phyloP scores from a whole-genome alignment of 1,284 basidiomycete species.

The Austroboletus niveus region DNA sequence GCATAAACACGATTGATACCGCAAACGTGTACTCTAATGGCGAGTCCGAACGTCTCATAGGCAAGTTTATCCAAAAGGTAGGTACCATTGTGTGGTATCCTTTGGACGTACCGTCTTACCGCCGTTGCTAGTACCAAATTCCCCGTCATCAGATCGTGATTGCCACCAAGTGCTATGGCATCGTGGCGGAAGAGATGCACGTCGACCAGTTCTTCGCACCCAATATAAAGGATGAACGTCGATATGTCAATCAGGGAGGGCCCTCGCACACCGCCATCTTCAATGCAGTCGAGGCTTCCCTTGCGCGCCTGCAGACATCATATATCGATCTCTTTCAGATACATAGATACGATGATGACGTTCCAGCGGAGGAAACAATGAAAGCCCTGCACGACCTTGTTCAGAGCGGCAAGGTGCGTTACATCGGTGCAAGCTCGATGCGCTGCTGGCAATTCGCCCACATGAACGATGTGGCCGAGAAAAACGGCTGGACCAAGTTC shows the following conservation, averaged over 20 bases:
- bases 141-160: constrained; percentile 52
- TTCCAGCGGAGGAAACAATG: constrained; percentile 44
- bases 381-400: constrained; percentile 46
- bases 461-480: constrained; percentile 38
- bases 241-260: constrained; percentile 45
- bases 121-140: constrained; percentile 43
- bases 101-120: not conserved
- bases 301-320: constrained; percentile 40
- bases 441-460: constrained; percentile 42
- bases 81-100: not conserved
- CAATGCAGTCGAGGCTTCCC: constrained; percentile 44
- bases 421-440: constrained; percentile 47
- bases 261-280: constrained; percentile 45
- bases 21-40: constrained; percentile 58
- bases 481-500: constrained; percentile 40
- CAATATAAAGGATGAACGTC: constrained; percentile 20
- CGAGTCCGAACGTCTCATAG: constrained; percentile 45
- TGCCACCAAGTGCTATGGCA: constrained; percentile 38
- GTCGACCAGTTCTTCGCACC: not conserved
- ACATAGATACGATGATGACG: constrained; percentile 39
- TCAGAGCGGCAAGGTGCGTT: constrained; percentile 40
- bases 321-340: constrained; percentile 50
- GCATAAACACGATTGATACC: constrained; percentile 50
- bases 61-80: constrained; percentile 52
- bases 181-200: constrained; percentile 19